Base-by-base conservation (phyloP, 768 basidiomycete genomes). In the Gelatoporia subvermispora region DNA sequence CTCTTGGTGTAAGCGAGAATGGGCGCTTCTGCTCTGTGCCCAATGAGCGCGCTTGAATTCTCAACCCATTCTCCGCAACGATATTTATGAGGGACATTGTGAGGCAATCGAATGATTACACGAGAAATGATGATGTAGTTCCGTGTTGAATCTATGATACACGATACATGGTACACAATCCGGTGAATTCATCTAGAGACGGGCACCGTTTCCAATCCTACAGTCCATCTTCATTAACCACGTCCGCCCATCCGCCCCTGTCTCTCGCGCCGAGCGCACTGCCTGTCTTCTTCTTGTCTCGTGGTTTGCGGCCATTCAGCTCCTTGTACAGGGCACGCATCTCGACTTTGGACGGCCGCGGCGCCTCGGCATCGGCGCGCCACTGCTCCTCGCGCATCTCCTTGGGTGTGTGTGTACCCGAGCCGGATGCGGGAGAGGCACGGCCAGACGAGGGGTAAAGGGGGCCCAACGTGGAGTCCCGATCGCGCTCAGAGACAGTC, bases 301-400 rank as follows among this genome's bases (percentile, higher is more conserved):
- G 79, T 2, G 82, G 72, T 68, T 94, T 96, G 53, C 93, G 76
- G 15, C 93, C 93, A 17, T 86, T 87, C 9, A 94, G 69, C 48
- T 89, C 86, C 69, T 94, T 94, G 71, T 95, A 96, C 76, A 86
- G 83, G 58, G 86, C 87, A 35, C 93, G 78, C 85, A 93, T 91
- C 65, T 93, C 89, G 2, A 80, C 51, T 67, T 94, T 95, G 41
- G 79, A 79, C 23, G 88, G 90, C 39, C 68, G 72, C 17, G 72
- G 69, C 0, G 67, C 66, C 38, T 83, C 79, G 4, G 77, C 77
- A 52, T 80, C 77, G 31, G 64, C 62, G 48, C 67, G 72, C 85
- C 90, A 92, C 53, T 75, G 77, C 60, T 90, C 90, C 58, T 93
- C 90, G 31, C 81, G 82, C 20, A 84, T 53, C 60, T 92, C 89